Evolutionary conservation across 2,329 filamentous ascomycete species (phyloP), one percentile per base, ranked within the genome.

Genomic region (Epichloe amarillans): DNA sequence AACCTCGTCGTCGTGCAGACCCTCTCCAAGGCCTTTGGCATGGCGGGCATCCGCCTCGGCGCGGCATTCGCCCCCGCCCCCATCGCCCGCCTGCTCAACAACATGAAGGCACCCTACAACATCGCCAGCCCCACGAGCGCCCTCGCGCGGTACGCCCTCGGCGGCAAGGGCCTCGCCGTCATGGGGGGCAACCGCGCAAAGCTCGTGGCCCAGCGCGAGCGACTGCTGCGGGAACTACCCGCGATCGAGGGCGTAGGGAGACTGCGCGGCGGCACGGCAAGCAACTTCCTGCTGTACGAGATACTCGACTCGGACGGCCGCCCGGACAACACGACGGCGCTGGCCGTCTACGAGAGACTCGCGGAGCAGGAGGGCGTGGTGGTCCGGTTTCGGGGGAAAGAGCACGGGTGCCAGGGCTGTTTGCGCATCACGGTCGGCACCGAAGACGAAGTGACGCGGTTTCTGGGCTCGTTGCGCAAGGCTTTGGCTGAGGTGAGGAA

Each of bases 1-100:
- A 98, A 98, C 67, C 75, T 98, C 26, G 89, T 96, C 17, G 90
- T 98, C 52, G 88, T 97, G 87, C 93, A 98, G 73, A 98, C 93
- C 1, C 76, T 97, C n/a, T 95, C 87, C 61, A 98, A 98, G 68
- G 93, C 89, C 0, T 98, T 98, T 63, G 93, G 93, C 30, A 79
- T 98, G 62, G 93, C 93, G 4, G 93, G 91, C 47, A 95, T 98
- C 63, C 78, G 93, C 15, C 76, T 98, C 1, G 93, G 93, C 45
- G 86, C 83, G 7, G 88, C 88, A 0, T 98, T 96, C 64, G 79
- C 87, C 5, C 79, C 82, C 10, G 75, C 82, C 0, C 75, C 81
- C 5, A 83, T 98, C 55, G 89, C 91, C 2, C 68, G 71, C 15
- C 73, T 98, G 12, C 75, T 98, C 50, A 98, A 98, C 71, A 89